Evolutionary conservation across 331 rosid species (phyloP).

Genomic region (Stylosanthes scabra): DNA sequence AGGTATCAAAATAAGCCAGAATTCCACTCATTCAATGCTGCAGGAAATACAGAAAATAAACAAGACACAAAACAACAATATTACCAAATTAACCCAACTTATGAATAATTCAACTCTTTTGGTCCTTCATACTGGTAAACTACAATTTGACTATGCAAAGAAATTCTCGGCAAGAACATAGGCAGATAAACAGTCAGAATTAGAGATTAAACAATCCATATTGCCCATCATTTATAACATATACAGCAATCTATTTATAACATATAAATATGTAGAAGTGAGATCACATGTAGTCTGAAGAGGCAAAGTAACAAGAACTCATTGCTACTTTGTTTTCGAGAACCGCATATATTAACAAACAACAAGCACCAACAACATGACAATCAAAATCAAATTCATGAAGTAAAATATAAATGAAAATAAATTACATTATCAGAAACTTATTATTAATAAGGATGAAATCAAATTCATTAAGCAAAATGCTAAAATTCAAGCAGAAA

Average conservation of each 20-base stretch:
- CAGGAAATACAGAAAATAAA: not conserved
- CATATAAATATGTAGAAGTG: too few relatives aligned
- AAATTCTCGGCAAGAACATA: not conserved
- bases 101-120: conserved; percentile 19
- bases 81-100: not conserved
- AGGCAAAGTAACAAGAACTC: too few relatives aligned
- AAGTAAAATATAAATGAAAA: too few relatives aligned
- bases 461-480: too few relatives aligned
- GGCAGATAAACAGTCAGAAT: conserved; percentile 4
- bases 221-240: not conserved
- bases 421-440: too few relatives aligned
- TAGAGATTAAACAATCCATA: conserved; percentile 9
- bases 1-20: conserved; percentile 24
- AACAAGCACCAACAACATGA: too few relatives aligned
- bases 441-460: too few relatives aligned
- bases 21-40: not conserved
- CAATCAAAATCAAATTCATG: too few relatives aligned
- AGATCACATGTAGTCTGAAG: too few relatives aligned
- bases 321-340: too few relatives aligned
- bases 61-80: not conserved
- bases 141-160: not conserved
- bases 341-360: too few relatives aligned
- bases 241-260: not conserved
- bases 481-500: too few relatives aligned
- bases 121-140: not conserved